Conservation (phyloP, 805 yeast species). For the Candida oleophila region DNA sequence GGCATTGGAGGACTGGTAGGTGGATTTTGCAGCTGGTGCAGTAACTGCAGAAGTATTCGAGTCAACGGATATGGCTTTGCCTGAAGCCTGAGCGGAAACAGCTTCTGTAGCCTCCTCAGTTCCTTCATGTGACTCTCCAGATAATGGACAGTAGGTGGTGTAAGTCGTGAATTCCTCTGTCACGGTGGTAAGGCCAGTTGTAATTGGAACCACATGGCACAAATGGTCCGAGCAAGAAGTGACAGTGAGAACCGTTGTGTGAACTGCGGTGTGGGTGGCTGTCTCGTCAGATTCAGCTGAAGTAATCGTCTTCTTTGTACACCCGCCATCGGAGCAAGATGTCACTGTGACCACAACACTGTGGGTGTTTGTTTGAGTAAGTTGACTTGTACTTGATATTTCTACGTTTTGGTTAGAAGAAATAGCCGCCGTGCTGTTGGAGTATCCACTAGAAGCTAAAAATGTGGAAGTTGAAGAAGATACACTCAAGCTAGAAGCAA, state of each 20-base stretch:
- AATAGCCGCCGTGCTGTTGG: neutral
- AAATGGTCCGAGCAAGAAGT: constrained; percentile 34
- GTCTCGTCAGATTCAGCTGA: constrained; percentile 9
- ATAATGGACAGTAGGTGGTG: constrained; percentile 24
- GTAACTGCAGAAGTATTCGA: too few species aligned
- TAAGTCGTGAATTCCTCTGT: constrained; percentile 26
- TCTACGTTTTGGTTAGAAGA: too few species aligned
- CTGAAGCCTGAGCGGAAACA: too few species aligned
- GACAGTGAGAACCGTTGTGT: constrained; percentile 33
- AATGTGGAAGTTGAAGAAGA: neutral
- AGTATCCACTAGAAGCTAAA: neutral
- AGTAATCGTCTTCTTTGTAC: constrained; percentile 28
- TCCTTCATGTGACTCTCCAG: too few species aligned
- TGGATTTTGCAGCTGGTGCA: too few species aligned
- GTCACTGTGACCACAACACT: constrained; percentile 34
- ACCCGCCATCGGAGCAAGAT: constrained; percentile 32
- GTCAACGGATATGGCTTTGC: too few species aligned
- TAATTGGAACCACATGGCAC: constrained; percentile 26
- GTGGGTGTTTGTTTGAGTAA: neutral
- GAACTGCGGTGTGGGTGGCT: constrained; percentile 23
- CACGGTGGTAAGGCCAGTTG: constrained; percentile 38
- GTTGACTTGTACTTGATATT: too few species aligned
- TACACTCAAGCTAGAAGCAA: neutral
- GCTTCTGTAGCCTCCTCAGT: too few species aligned
- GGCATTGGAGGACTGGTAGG: too few species aligned